Evolutionary conservation across 306 rosid genomes (phyloP).

Genomic region (Malus sieversii): DNA sequence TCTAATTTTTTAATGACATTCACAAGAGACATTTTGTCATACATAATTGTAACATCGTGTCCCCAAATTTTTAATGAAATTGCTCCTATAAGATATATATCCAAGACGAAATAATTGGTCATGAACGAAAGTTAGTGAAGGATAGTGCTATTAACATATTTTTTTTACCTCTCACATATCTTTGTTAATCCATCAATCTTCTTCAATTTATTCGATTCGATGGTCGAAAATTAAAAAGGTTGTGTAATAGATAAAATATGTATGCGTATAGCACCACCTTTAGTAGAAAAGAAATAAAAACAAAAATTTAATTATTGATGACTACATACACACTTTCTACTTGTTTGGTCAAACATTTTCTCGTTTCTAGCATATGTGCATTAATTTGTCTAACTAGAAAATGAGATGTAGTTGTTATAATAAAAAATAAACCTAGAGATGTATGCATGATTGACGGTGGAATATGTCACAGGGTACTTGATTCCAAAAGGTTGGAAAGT

Average conservation of each 20-base stretch:
- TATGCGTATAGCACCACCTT: no score
- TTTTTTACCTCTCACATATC: no score
- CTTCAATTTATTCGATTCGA: no score
- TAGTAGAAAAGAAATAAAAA: no score
- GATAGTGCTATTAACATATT: no score
- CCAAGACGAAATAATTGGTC: background rate
- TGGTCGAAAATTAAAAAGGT: no score
- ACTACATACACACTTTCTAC: background rate
- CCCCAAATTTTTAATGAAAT: background rate
- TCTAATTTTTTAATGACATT: no score
- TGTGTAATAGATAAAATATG: no score
- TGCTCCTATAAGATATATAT: background rate
- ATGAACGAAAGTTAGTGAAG: background rate
- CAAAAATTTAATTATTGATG: background rate
- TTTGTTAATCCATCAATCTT: no score
- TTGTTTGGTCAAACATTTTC: background rate
- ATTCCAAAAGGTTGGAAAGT: slow-evolving; percentile 98
- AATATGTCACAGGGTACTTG: slow-evolving; percentile 56
- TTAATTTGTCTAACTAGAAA: background rate
- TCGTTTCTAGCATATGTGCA: background rate
- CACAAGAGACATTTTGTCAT: no score
- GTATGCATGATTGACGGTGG: background rate
- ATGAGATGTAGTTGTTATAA: background rate
- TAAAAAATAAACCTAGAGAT: background rate
- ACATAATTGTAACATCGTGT: background rate